Evolutionary conservation across 2,329 filamentous ascomycete species (phyloP).

Genomic region (Pestalotiopsis sp.): DNA sequence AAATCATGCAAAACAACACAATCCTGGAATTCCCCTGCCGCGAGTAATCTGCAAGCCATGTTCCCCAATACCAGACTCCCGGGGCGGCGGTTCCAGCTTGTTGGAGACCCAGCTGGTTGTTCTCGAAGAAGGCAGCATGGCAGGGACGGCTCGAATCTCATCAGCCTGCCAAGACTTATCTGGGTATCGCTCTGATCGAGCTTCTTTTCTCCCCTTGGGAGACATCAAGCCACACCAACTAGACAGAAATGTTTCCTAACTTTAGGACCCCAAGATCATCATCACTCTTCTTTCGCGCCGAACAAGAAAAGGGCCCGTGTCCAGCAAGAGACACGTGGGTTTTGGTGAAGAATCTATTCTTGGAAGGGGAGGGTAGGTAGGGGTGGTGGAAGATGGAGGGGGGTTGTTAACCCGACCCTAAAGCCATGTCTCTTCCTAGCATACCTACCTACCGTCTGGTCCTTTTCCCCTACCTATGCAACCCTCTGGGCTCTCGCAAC

Average conservation of each 20-base stretch:
- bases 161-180: neutral
- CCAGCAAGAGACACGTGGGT: neutral
- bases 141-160: neutral
- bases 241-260: neutral
- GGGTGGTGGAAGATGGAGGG: neutral
- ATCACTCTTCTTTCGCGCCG: neutral
- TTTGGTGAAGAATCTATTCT: constrained; percentile 12
- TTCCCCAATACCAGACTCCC: neutral
- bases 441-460: neutral
- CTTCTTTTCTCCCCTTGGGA: neutral
- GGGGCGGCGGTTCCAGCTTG: neutral
- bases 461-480: neutral
- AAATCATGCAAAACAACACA: neutral
- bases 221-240: neutral
- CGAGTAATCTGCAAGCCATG: neutral
- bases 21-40: neutral
- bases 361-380: neutral
- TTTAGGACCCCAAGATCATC: neutral
- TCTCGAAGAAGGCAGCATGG: neutral
- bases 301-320: constrained; percentile 1
- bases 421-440: neutral
- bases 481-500: neutral
- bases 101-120: neutral
- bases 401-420: neutral
- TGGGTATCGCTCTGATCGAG: neutral